A percentile compares a stretch with the other conserved stretches of the same genome.
phyloP scores from a whole-genome alignment of 768 basidiomycete species.

The Asterophora lycoperdoides region DNA sequence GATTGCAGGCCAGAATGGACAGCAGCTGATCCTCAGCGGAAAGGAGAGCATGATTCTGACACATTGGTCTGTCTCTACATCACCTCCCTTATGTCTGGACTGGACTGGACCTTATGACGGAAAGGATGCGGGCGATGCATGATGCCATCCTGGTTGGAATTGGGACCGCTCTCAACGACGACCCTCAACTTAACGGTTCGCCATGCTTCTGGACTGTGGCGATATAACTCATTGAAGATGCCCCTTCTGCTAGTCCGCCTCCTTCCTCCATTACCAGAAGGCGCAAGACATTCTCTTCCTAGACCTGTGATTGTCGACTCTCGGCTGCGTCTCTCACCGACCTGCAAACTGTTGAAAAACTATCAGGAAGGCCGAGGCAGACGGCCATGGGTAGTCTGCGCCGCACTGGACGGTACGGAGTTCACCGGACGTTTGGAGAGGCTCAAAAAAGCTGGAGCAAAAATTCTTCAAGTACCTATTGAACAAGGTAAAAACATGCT shows the following conservation, averaged over 20 bases:
- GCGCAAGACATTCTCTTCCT: constrained; percentile 48
- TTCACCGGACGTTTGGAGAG: constrained; percentile 33
- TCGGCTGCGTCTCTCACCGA: constrained; percentile 56
- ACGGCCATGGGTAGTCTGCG: constrained; percentile 72
- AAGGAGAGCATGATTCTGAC: constrained; percentile 89
- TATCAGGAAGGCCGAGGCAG: constrained; percentile 52
- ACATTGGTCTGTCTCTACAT: constrained; percentile 63
- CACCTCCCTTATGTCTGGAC: not conserved
- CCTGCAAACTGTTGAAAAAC: constrained; percentile 70
- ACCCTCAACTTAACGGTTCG: constrained; percentile 92
- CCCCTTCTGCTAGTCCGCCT: constrained; percentile 42
- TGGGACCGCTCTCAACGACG: constrained; percentile 84
- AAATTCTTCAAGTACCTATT: constrained; percentile 48
- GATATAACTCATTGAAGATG: not conserved
- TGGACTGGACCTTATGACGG: not conserved
- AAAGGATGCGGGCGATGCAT: constrained; percentile 88
- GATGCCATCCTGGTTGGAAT: constrained; percentile 91
- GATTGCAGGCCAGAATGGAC: constrained; percentile 72
- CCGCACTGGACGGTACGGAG: constrained; percentile 20
- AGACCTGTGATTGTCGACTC: constrained; percentile 84
- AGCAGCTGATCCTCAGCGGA: constrained; percentile 80
- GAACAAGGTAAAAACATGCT: constrained; percentile 28
- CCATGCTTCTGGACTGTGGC: not conserved
- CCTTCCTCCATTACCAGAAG: constrained; percentile 40
- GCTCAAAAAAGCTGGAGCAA: constrained; percentile 65